These are phyloP conservation scores for Boletellus ananas DNA, from an alignment of 768 basidiomycete genomes.

Conservation along the genomic window DNA sequence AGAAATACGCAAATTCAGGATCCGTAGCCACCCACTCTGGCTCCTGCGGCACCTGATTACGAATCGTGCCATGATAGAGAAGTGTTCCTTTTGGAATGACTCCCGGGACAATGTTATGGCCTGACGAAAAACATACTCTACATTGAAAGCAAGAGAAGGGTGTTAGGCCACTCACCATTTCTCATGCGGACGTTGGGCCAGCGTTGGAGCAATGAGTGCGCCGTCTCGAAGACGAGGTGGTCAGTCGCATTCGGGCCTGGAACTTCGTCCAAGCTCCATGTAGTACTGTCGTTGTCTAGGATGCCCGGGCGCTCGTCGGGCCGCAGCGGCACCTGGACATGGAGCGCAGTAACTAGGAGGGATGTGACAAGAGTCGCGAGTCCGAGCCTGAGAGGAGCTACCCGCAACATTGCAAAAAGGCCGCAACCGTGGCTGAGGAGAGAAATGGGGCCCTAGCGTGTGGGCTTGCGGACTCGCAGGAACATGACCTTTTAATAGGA, in stretches of 20 bases:
- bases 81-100: conserved; percentile 34
- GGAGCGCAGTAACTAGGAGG: not conserved
- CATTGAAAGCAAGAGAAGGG: not conserved
- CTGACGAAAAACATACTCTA: not conserved
- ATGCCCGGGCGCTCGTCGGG: not conserved
- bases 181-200: conserved; percentile 47
- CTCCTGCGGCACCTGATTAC: conserved; percentile 20
- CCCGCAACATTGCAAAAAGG: too few species aligned
- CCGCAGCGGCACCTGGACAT: conserved; percentile 10
- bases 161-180: conserved; percentile 35
- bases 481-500: too few species aligned
- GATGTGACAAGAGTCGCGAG: not conserved
- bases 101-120: conserved; percentile 30
- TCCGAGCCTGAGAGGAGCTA: not conserved
- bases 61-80: conserved; percentile 31
- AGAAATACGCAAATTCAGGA: conserved; percentile 37
- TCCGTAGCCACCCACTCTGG: conserved; percentile 36
- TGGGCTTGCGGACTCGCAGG: too few species aligned
- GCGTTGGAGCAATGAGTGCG: conserved; percentile 34
- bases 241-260: conserved; percentile 28
- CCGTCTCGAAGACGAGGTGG: conserved; percentile 22
- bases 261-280: conserved; percentile 22
- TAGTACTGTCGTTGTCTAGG: not conserved
- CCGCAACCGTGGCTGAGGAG: too few species aligned
- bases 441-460: too few species aligned